Base-by-base conservation (phyloP, 2,329 filamentous ascomycete genomes). In the Fusarium piperis region DNA sequence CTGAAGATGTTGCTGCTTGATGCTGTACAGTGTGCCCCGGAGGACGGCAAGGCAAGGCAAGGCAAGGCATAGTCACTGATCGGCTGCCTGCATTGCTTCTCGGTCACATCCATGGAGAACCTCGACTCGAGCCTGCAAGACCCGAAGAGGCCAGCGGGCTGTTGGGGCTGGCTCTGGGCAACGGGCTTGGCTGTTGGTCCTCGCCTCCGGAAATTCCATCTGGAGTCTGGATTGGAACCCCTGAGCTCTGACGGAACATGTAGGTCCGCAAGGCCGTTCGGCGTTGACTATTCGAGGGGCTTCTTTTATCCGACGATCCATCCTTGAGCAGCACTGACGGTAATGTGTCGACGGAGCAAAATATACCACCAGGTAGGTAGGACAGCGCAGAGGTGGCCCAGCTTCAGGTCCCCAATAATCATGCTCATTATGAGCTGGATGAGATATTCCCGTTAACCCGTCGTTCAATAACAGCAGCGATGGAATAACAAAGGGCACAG, bases 241-340 rank as follows among this genome's bases (percentile, higher is more conserved):
- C 32, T 65, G 61, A 39, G 33, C 38, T 48, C 23, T 20, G 36
- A 35, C 62, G 41, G 53, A 58, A 46, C 58, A 55, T 39, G 44
- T 46, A 51, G 56, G 41, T 20, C 59, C 38, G 58, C n/a, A 48
- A 18, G 41, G 48, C 46, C 38, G 44, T 39, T 44, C n/a, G 33
- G 48, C 13, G 32, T 68, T 30, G 35, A 38, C 58, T 38, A 52
- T 36, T 52, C 44, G 58, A 52, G 44, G 44, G 41, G 44, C 20
- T 52, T 52, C 41, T 33, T 63, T 63, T 59, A 60, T 16, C 69
- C 38, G 56, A 48, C n/a, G 38, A 52, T 55, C 52, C 51, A 55
- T 51, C 67, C 55, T 59, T 63, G 53, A 41, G 39, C 44, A 35
- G 32, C 28, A 35, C 16, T 20, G 39, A 59, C 35, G 55, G 39